These are phyloP conservation scores for Picea abies DNA, from an alignment of 83 land plant genomes.

Conservation along the genomic window DNA sequence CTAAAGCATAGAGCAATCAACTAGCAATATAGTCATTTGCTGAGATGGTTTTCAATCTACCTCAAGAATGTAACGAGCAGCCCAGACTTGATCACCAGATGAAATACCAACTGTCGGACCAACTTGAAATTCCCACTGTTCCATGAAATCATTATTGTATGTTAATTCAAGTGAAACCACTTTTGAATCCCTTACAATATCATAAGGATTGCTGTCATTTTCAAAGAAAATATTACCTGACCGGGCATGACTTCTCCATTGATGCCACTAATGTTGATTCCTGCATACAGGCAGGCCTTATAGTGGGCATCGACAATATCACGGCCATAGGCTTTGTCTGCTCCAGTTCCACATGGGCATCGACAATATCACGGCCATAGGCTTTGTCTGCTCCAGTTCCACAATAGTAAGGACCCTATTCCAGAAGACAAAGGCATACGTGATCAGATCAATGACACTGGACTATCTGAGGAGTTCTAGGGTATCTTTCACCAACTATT, in stretches of 20 bases:
- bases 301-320: slow-evolving; percentile 44
- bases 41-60: not conserved
- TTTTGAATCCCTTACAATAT: not conserved
- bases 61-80: not conserved
- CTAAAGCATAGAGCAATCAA: not conserved
- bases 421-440: not conserved
- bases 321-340: slow-evolving; percentile 52
- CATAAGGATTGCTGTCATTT: not conserved
- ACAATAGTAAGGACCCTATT: slow-evolving; percentile 50
- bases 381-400: slow-evolving; percentile 57
- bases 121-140: slow-evolving; percentile 56
- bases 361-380: slow-evolving; percentile 44
- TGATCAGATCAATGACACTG: not conserved
- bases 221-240: slow-evolving; percentile 18
- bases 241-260: slow-evolving; percentile 65
- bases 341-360: slow-evolving; percentile 53
- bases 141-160: not conserved
- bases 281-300: slow-evolving; percentile 50
- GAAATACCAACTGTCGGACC: slow-evolving; percentile 48
- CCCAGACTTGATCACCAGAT: slow-evolving; percentile 6
- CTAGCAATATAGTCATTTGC: not conserved
- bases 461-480: not conserved
- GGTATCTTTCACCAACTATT: not conserved
- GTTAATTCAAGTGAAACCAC: not conserved
- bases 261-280: slow-evolving; percentile 42